These are phyloP conservation scores for Scedosporium minutisporum DNA, from an alignment of 2,329 filamentous ascomycete species.

Conservation along the genomic window DNA sequence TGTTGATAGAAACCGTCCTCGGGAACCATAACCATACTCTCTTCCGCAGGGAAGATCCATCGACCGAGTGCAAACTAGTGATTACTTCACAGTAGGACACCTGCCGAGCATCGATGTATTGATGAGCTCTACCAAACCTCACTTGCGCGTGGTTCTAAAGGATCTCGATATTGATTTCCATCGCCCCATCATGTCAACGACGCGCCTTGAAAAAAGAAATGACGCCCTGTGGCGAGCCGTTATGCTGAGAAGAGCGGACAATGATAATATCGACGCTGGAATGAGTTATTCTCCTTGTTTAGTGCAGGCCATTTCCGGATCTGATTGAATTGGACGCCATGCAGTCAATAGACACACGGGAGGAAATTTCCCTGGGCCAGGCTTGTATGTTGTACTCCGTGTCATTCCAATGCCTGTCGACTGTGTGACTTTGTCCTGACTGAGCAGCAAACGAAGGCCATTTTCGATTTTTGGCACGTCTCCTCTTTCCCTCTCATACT, in stretches of 20 bases:
- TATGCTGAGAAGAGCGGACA: background rate
- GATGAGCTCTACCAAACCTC: background rate
- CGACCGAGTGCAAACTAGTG: too few relatives aligned
- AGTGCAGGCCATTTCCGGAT: background rate
- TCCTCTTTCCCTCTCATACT: too few relatives aligned
- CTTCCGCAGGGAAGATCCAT: too few relatives aligned
- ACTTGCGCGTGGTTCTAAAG: background rate
- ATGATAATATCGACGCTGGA: background rate
- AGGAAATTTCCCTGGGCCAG: background rate
- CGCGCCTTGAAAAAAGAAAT: background rate
- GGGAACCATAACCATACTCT: too few relatives aligned
- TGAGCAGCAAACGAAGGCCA: too few relatives aligned
- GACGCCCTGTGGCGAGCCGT: background rate
- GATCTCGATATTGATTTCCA: background rate
- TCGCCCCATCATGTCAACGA: background rate
- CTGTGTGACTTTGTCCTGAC: too few relatives aligned
- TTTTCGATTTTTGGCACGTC: too few relatives aligned
- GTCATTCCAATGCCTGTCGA: background rate
- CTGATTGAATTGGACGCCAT: background rate
- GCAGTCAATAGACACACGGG: background rate
- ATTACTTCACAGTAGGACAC: too few relatives aligned
- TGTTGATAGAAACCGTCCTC: too few relatives aligned
- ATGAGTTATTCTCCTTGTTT: background rate
- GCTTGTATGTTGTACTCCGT: background rate
- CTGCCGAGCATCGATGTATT: too few relatives aligned